A percentile compares a stretch with the other conserved stretches of the same genome.
Evolutionary conservation across 495 filamentous ascomycete species (phyloP).

Genomic region (Penicillium egyptiacum): DNA sequence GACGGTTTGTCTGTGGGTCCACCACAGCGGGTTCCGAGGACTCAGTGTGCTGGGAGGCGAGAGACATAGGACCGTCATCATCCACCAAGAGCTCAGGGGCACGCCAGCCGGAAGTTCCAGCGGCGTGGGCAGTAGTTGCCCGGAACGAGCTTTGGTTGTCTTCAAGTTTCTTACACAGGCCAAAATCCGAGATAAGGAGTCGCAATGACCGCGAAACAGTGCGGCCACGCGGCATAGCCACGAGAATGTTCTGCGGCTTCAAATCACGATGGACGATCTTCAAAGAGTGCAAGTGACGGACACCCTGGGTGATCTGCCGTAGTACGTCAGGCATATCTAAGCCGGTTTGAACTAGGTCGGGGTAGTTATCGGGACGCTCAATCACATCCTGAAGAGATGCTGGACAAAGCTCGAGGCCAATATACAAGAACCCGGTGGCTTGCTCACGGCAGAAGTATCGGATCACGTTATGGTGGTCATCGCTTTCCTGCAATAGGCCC

Average conservation of each 20-base stretch:
- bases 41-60: slow-evolving; percentile 49
- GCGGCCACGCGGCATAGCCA: slow-evolving; percentile 55
- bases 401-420: slow-evolving; percentile 92
- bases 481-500: slow-evolving; percentile 82
- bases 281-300: slow-evolving; percentile 84
- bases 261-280: slow-evolving; percentile 96
- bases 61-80: slow-evolving; percentile 51
- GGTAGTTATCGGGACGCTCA: slow-evolving; percentile 64
- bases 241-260: slow-evolving; percentile 96
- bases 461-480: slow-evolving; percentile 95
- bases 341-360: slow-evolving; percentile 51
- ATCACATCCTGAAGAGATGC: slow-evolving; percentile 89
- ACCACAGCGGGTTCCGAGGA: slow-evolving; percentile 60
- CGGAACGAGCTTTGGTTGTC: slow-evolving; percentile 92
- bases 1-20: slow-evolving; percentile 65
- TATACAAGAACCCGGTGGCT: slow-evolving; percentile 89
- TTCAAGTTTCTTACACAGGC: slow-evolving; percentile 96
- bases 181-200: slow-evolving; percentile 94
- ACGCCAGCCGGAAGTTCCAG: slow-evolving; percentile 93
- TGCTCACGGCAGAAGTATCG: slow-evolving; percentile 92
- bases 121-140: slow-evolving; percentile 88
- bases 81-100: slow-evolving; percentile 89
- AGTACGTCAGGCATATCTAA: slow-evolving; percentile 65
- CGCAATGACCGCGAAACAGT: slow-evolving; percentile 47
- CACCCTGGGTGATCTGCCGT: slow-evolving; percentile 80